phyloP scores from a whole-genome alignment of 208 protist species.

The Crithidia mellificae region DNA sequence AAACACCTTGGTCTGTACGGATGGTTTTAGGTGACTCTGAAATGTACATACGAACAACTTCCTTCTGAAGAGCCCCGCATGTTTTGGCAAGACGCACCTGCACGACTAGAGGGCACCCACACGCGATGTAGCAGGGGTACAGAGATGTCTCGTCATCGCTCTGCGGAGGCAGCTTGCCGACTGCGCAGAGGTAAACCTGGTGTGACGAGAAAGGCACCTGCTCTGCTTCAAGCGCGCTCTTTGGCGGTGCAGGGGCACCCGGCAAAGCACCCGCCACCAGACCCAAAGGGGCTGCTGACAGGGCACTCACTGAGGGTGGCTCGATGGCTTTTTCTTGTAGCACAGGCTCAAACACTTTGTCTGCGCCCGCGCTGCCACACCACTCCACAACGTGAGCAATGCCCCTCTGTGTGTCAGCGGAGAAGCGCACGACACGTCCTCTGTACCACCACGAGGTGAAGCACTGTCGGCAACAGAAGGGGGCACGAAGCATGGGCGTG shows the following conservation, averaged over 20 bases:
- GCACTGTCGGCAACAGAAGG: neutral
- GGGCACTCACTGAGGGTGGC: no score
- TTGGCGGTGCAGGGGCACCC: no score
- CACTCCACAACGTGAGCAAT: conserved; percentile 11
- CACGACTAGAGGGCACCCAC: conserved; percentile 17
- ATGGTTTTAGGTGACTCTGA: neutral
- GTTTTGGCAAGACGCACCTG: neutral
- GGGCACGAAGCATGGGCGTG: neutral
- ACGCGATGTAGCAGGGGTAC: conserved; percentile 23
- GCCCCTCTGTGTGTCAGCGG: conserved; percentile 27
- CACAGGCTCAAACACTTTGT: neutral
- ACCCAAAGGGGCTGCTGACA: no score
- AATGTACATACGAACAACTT: neutral
- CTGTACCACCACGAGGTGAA: conserved; percentile 11
- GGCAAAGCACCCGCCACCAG: no score
- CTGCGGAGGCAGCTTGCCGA: no score
- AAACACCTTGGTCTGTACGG: neutral
- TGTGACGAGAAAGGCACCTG: conserved; percentile 13
- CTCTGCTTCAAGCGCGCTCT: neutral
- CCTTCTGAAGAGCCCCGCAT: neutral
- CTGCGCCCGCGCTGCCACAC: neutral
- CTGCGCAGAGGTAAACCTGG: conserved; percentile 1
- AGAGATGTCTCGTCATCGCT: no score
- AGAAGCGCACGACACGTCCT: conserved; percentile 18
- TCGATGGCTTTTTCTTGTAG: no score